phyloP scores from a whole-genome alignment of 345 rosid species.

The Citrus hindsii region DNA sequence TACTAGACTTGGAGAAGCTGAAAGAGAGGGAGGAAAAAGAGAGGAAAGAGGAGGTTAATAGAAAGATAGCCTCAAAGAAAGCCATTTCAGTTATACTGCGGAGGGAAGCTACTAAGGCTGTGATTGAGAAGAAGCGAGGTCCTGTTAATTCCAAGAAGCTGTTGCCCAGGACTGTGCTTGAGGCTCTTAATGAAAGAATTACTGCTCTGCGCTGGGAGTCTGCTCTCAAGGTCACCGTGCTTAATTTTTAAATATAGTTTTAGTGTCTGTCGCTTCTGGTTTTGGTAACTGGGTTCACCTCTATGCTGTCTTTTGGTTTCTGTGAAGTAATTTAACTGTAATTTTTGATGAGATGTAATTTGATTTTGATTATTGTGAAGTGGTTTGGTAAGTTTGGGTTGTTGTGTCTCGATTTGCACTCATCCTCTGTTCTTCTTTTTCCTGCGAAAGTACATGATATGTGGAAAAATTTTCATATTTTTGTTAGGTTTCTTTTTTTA shows the following conservation, averaged over 20 bases:
- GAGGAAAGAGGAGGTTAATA: slow-evolving; percentile 50
- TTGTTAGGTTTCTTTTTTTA: no score
- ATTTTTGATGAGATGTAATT: not conserved
- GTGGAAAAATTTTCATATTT: not conserved
- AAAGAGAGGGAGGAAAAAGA: slow-evolving; percentile 44
- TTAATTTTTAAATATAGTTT: not conserved
- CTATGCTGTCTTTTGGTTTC: not conserved
- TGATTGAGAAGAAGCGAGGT: slow-evolving; percentile 79
- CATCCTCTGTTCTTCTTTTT: not conserved
- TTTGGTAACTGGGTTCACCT: not conserved
- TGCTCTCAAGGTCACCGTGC: slow-evolving; percentile 59
- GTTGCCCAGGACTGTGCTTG: slow-evolving; percentile 79
- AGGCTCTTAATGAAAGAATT: slow-evolving; percentile 81
- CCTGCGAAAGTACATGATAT: not conserved
- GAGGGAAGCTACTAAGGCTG: slow-evolving; percentile 76
- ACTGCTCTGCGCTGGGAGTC: slow-evolving; percentile 91
- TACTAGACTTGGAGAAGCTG: slow-evolving; percentile 32
- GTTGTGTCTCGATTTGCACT: not conserved
- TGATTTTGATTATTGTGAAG: not conserved
- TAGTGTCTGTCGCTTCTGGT: no score
- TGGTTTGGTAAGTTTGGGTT: not conserved
- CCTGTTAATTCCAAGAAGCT: slow-evolving; percentile 62
- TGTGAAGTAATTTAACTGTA: not conserved
- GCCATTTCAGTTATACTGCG: slow-evolving; percentile 71
- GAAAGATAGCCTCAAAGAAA: slow-evolving; percentile 75